phyloP scores from a whole-genome alignment of 768 basidiomycete genomes.

The Tylopilus rubrobrunneus region DNA sequence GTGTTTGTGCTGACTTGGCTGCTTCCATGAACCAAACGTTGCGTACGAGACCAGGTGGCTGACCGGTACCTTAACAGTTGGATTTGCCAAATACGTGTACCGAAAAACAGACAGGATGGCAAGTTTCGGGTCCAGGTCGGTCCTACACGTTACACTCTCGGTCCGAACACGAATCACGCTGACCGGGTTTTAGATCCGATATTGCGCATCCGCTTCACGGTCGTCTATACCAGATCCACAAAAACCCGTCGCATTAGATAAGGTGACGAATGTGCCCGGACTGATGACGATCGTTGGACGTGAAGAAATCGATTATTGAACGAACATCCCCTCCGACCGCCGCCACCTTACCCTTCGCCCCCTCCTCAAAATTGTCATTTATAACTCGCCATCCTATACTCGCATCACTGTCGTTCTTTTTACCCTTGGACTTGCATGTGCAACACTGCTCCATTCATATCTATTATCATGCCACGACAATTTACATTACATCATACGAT shows the following conservation, averaged over 20 bases:
- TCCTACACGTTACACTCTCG: neutral
- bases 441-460: neutral
- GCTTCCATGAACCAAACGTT: neutral
- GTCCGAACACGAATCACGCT: neutral
- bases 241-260: slow-evolving; percentile 58
- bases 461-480: neutral
- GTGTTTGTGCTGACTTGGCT: no score
- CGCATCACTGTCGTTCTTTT: slow-evolving; percentile 3
- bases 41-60: neutral
- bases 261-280: slow-evolving; percentile 60
- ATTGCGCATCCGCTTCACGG: slow-evolving; percentile 56
- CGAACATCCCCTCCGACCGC: no score
- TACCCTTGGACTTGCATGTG: neutral
- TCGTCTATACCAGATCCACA: slow-evolving; percentile 52
- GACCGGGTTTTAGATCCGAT: slow-evolving; percentile 47
- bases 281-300: slow-evolving; percentile 69
- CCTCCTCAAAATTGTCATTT: neutral
- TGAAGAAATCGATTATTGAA: slow-evolving; percentile 25
- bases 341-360: neutral
- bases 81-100: slow-evolving; percentile 56
- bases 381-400: neutral
- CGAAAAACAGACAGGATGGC: slow-evolving; percentile 45
- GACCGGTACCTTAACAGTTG: slow-evolving; percentile 42
- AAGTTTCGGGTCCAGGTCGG: slow-evolving; percentile 61
- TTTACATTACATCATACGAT: neutral